A percentile compares a stretch with the other conserved stretches of the same genome.
phyloP scores from a whole-genome alignment of 495 filamentous ascomycete genomes.

The Cryomyces minteri region DNA sequence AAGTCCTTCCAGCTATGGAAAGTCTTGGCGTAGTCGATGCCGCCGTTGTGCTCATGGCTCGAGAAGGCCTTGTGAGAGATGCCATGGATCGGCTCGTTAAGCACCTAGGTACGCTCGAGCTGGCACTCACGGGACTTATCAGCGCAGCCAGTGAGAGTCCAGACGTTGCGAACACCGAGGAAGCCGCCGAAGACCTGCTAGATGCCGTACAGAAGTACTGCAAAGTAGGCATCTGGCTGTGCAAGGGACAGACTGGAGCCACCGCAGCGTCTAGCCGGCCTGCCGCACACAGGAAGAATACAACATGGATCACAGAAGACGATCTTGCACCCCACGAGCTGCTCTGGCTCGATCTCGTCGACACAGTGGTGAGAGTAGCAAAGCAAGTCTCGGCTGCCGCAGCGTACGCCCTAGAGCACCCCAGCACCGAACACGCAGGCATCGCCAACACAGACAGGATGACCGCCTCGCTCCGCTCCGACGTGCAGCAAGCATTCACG shows the following conservation, averaged over 20 bases:
- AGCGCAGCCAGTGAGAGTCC: constrained; percentile 32
- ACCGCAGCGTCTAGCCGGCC: too few relatives aligned
- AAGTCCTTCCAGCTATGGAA: constrained; percentile 75
- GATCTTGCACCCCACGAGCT: constrained; percentile 57
- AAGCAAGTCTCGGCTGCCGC: constrained; percentile 24
- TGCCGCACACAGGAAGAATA: too few relatives aligned
- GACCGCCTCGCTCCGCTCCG: constrained; percentile 43
- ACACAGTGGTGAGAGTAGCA: constrained; percentile 63
- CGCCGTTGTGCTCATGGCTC: constrained; percentile 74
- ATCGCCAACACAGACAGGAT: constrained; percentile 26
- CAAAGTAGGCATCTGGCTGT: constrained; percentile 87
- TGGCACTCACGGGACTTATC: constrained; percentile 57
- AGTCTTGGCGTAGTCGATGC: constrained; percentile 80
- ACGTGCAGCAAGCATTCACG: constrained; percentile 84
- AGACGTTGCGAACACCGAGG: constrained; percentile 32
- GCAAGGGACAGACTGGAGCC: constrained; percentile 64
- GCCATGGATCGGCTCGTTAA: constrained; percentile 70
- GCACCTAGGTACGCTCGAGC: constrained; percentile 62
- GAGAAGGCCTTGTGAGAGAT: constrained; percentile 67
- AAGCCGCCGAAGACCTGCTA: constrained; percentile 43
- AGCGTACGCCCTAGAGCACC: constrained; percentile 4
- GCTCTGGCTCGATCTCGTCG: constrained; percentile 85
- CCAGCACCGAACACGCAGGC: constrained; percentile 1
- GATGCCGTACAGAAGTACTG: constrained; percentile 71
- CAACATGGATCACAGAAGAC: constrained; percentile 30